Conservation (phyloP, 2,329 filamentous ascomycete genomes). For the Neofusicoccum cordaticola region DNA sequence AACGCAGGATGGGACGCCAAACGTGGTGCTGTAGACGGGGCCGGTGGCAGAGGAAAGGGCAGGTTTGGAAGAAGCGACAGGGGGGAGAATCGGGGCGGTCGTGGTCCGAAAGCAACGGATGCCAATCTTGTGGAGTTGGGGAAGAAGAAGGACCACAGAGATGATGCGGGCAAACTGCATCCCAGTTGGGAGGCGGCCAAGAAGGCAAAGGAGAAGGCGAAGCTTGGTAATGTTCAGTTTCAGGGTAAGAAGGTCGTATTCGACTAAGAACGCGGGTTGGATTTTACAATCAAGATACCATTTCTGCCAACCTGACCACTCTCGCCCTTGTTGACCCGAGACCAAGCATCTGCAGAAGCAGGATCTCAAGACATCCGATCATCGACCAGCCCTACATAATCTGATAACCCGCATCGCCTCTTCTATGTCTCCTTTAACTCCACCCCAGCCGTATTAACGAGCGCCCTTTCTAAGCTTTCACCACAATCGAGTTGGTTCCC, state of each 20-base stretch:
- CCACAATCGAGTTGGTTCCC: too few relatives aligned
- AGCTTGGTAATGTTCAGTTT: constrained; percentile 44
- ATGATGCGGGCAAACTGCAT: constrained; percentile 57
- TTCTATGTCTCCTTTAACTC: too few relatives aligned
- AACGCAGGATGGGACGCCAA: constrained; percentile 59
- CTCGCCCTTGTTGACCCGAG: too few relatives aligned
- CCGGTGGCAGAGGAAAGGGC: constrained; percentile 20
- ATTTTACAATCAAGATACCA: not conserved
- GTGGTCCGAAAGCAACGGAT: constrained; percentile 30
- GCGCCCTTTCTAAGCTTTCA: too few relatives aligned
- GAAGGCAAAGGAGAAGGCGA: constrained; percentile 56
- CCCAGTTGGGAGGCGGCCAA: constrained; percentile 65
- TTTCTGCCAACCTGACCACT: not conserved
- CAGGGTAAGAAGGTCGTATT: constrained; percentile 63
- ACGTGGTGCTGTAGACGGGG: constrained; percentile 47
- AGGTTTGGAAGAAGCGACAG: constrained; percentile 24
- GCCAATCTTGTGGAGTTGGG: constrained; percentile 33
- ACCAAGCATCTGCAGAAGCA: too few relatives aligned
- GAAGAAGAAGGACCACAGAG: constrained; percentile 27
- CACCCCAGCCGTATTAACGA: too few relatives aligned
- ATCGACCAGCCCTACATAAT: too few relatives aligned
- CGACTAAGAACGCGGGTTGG: constrained; percentile 43
- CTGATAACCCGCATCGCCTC: too few relatives aligned
- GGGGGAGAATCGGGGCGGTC: constrained; percentile 24
- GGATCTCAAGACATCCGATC: too few relatives aligned